Evolutionary conservation across 2,329 filamentous ascomycete genomes (phyloP).

Genomic region (Verticillium zaregamsianum): DNA sequence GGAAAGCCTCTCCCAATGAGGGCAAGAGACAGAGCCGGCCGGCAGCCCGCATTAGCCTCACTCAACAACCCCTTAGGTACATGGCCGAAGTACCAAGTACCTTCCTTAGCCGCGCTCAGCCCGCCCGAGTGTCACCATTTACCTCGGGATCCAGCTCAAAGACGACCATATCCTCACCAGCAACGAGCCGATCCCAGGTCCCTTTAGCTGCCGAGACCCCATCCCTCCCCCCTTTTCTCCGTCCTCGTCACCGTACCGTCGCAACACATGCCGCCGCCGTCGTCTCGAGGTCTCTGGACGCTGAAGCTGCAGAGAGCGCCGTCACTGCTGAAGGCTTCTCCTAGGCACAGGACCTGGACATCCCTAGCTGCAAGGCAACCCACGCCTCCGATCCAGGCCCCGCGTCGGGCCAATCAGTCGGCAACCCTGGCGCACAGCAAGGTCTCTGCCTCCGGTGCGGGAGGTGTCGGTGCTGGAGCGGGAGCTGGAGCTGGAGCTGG

Average conservation of each 20-base stretch:
- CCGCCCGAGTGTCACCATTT: background rate
- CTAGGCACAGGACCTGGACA: background rate
- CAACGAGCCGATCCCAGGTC: background rate
- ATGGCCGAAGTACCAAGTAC: too few species aligned
- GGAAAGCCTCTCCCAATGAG: background rate
- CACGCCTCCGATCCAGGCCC: slow-evolving; percentile 11
- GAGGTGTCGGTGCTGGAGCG: background rate
- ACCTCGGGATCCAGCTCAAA: background rate
- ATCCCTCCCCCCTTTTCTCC: background rate
- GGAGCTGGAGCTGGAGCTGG: background rate
- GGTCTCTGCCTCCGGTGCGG: background rate
- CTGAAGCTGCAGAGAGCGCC: background rate
- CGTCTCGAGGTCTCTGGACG: background rate
- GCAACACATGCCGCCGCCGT: background rate
- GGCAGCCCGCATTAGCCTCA: too few species aligned
- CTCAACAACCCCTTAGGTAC: too few species aligned
- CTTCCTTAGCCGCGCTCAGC: background rate
- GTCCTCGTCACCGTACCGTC: background rate
- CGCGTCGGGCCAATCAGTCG: slow-evolving; percentile 23
- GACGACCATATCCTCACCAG: background rate
- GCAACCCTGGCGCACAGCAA: slow-evolving; percentile 19
- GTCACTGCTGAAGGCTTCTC: background rate
- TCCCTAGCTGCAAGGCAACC: background rate
- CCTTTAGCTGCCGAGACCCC: background rate
- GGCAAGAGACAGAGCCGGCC: background rate